phyloP scores from a whole-genome alignment of 2,329 filamentous ascomycete genomes.

The Proliferodiscus dingleyae region DNA sequence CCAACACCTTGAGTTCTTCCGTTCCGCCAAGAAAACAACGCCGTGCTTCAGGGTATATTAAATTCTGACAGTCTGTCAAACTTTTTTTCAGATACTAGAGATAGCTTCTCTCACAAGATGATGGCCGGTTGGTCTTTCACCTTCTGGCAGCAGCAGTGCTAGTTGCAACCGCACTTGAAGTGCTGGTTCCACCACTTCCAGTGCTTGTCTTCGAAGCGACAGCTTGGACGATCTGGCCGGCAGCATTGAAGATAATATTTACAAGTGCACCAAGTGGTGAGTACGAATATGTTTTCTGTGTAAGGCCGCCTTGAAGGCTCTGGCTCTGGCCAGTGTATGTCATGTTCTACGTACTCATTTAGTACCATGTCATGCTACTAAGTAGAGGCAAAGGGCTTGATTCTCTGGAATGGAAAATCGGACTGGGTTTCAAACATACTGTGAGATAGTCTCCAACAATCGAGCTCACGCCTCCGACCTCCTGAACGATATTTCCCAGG shows the following conservation, averaged over 20 bases:
- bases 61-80: too few species aligned
- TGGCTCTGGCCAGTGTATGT: conserved; percentile 38
- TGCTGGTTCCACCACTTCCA: neutral
- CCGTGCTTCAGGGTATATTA: too few species aligned
- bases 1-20: too few species aligned
- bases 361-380: too few species aligned
- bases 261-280: conserved; percentile 46
- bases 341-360: conserved; percentile 45
- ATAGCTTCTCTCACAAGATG: too few species aligned
- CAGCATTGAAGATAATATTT: conserved; percentile 50
- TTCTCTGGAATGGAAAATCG: too few species aligned
- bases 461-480: conserved; percentile 46
- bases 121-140: too few species aligned
- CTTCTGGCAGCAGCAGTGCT: conserved; percentile 1
- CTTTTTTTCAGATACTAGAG: too few species aligned
- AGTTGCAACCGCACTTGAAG: neutral
- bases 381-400: too few species aligned
- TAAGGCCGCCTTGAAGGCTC: conserved; percentile 33
- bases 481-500: conserved; percentile 58
- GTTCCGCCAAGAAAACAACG: too few species aligned
- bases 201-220: conserved; percentile 28
- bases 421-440: too few species aligned
- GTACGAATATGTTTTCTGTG: conserved; percentile 50
- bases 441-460: conserved; percentile 48
- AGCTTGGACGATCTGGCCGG: conserved; percentile 51